Percentiles rank a stretch among this genome's conserved stretches.
phyloP scores from a whole-genome alignment of 139 green algal species.

The Diplosphaera chodatii region DNA sequence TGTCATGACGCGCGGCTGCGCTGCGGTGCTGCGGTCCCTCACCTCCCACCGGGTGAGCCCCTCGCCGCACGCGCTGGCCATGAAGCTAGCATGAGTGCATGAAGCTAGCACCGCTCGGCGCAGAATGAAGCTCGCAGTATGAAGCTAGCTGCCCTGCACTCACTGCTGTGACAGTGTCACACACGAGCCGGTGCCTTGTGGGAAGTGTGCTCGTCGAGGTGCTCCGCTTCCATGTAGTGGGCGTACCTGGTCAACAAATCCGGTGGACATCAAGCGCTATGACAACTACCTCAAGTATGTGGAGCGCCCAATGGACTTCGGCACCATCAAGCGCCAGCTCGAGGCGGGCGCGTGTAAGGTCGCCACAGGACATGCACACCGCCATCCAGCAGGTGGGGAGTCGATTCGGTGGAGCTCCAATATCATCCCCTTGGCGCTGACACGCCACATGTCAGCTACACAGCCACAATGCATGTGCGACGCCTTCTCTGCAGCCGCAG shows the following conservation, averaged over 20 bases:
- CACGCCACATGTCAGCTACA: too few species aligned
- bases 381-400: conserved; percentile 25
- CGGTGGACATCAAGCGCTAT: conserved; percentile 69
- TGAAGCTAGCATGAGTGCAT: too few species aligned
- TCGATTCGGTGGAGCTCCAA: too few species aligned
- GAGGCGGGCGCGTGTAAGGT: conserved; percentile 42
- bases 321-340: conserved; percentile 62
- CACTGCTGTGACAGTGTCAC: too few species aligned
- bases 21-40: conserved; percentile 21
- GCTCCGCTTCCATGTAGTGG: conserved; percentile 60
- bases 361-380: conserved; percentile 39
- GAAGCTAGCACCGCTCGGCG: too few species aligned
- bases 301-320: conserved; percentile 69
- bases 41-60: conserved; percentile 30
- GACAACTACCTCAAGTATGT: conserved; percentile 67
- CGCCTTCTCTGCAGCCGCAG: too few species aligned
- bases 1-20: conserved; percentile 26
- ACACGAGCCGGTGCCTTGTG: too few species aligned
- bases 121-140: too few species aligned
- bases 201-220: too few species aligned
- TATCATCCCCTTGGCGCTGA: too few species aligned
- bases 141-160: too few species aligned
- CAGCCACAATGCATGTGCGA: too few species aligned
- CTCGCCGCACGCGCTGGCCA: not conserved
- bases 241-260: conserved; percentile 75